Evolutionary conservation across 345 rosid species (phyloP), one percentile per base, ranked within the genome.

Genomic region (Citrus cavaleriei): DNA sequence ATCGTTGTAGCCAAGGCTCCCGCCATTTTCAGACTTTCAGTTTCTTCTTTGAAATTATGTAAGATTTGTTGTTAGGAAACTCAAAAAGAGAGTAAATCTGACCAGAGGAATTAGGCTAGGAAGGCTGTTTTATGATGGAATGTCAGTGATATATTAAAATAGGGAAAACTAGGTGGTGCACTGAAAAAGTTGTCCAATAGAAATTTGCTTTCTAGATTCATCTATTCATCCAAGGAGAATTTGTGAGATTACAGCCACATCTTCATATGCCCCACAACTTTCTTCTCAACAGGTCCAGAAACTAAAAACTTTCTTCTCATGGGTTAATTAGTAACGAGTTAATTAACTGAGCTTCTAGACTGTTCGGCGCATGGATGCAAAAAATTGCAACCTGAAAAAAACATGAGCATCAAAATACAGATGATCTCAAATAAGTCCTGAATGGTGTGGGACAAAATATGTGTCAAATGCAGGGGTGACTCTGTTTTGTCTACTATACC

Each of bases 1-100:
- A 88, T 86, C 85, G 91, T 85, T 60, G 94, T 87, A 0, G 95
- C 88, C 81, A 91, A 74, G 66, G 89, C 81, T 22, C 89, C 87
- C 2, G 91, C 92, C 93, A 90, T 90, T 30, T 4, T 57, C 32
- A 30, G 32, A 30, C 32, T 30, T 30, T 4, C 18, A 5, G 42
- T 51, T 68, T 58, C 34, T 55, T 28, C 19, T 13, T 3, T 54
- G 35, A 24, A 27, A 70, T 46, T 35, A 2, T 7, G 69, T 8
- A 13, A 37, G 35, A 13, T 25, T 16, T 69, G 32, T 24, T 19
- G 32, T 24, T 8, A 69, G 18, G n/a, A 51, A 14, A 27, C 40
- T 19, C 40, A 30, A 18, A 25, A 54, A 69, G 72, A 42, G 0
- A 10, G 22, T 12, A 42, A 6, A 16, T 25, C 4, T 5, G 7